Evolutionary conservation across 2,329 filamentous ascomycete genomes (phyloP).

Genomic region (Dothiorella sarmentorum): DNA sequence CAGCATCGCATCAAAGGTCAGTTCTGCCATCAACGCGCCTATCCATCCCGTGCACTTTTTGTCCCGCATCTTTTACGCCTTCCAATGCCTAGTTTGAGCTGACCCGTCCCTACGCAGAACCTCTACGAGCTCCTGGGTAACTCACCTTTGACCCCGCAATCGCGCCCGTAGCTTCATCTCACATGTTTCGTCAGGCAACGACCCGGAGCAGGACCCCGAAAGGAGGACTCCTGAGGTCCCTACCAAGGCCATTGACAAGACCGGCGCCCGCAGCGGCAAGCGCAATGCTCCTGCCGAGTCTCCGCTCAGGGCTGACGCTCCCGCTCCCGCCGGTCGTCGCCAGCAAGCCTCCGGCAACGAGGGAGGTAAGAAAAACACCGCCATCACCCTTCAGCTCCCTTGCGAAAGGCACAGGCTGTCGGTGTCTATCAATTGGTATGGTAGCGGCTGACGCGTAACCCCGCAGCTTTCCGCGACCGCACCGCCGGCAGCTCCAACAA

Average conservation of each 20-base stretch:
- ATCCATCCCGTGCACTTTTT: background rate
- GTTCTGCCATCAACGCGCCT: constrained; percentile 23
- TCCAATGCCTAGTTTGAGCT: background rate
- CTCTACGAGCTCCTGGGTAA: constrained; percentile 97
- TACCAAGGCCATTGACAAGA: constrained; percentile 87
- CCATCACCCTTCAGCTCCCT: background rate
- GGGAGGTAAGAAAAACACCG: constrained; percentile 64
- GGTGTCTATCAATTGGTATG: background rate
- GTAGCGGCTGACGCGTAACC: constrained; percentile 4
- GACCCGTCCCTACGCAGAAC: constrained; percentile 60
- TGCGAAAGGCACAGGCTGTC: background rate
- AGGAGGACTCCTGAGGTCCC: constrained; percentile 72
- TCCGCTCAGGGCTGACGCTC: constrained; percentile 47
- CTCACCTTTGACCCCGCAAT: constrained; percentile 24
- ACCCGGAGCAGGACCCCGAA: constrained; percentile 69
- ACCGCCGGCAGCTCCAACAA: constrained; percentile 77
- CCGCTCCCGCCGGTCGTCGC: constrained; percentile 36
- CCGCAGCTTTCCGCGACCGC: constrained; percentile 82
- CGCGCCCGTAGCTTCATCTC: constrained; percentile 20
- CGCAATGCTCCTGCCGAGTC: constrained; percentile 78
- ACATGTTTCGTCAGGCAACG: constrained; percentile 55
- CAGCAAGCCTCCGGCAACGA: constrained; percentile 72
- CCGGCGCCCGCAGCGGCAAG: constrained; percentile 72
- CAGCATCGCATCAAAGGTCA: constrained; percentile 42
- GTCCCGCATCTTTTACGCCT: constrained; percentile 7